Conservation (phyloP, 164 flowering plant genomes). For the Malania oleifera region DNA sequence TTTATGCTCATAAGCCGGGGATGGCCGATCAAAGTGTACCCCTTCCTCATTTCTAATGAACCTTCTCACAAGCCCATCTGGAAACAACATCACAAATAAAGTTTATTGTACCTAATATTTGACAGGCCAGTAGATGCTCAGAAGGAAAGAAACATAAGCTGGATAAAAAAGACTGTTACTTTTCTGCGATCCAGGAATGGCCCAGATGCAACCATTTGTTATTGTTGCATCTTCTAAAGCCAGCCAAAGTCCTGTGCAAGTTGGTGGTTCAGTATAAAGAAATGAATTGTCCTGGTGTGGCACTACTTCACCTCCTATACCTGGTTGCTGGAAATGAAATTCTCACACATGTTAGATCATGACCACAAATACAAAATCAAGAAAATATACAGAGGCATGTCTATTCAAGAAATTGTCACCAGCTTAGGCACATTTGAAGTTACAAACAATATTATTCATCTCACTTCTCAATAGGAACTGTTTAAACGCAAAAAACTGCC, state of each 20-base stretch:
- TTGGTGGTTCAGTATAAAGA: constrained; percentile 77
- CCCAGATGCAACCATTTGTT: constrained; percentile 92
- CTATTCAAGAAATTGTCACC: too few relatives aligned
- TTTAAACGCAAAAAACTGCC: too few relatives aligned
- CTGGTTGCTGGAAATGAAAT: constrained; percentile 78
- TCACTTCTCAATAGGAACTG: too few relatives aligned
- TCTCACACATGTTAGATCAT: constrained; percentile 4
- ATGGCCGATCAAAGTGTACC: constrained; percentile 76
- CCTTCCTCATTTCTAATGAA: constrained; percentile 83
- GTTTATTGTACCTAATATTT: neutral
- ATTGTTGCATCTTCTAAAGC: constrained; percentile 91
- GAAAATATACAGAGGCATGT: too few relatives aligned
- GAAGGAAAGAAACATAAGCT: neutral
- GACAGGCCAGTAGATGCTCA: neutral
- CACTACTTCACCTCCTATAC: constrained; percentile 96
- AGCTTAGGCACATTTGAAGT: too few relatives aligned
- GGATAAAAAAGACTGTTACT: constrained; percentile 29
- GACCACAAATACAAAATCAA: too few relatives aligned
- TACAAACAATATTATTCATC: too few relatives aligned
- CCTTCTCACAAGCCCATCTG: constrained; percentile 94
- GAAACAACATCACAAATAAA: constrained; percentile 8
- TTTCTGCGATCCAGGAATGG: constrained; percentile 93
- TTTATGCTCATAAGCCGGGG: constrained; percentile 70
- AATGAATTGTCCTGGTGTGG: constrained; percentile 98
- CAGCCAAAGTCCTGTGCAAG: constrained; percentile 93